These are phyloP conservation scores for Fusarium compactum DNA, from an alignment of 2,329 filamentous ascomycete species.

Conservation along the genomic window DNA sequence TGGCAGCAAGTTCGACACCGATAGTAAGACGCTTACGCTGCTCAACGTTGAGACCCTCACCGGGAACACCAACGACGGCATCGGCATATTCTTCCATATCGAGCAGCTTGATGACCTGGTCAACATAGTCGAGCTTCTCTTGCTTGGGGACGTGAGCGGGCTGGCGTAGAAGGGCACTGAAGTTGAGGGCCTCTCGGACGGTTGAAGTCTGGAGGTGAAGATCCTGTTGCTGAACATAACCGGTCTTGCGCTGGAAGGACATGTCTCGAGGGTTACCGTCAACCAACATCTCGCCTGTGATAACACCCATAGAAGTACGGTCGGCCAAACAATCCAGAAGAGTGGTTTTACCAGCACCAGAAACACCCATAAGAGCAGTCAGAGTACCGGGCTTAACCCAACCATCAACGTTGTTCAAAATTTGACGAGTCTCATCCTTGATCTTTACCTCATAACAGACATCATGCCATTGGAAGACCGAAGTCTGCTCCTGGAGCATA, in stretches of 20 bases:
- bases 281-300: constrained; percentile 83
- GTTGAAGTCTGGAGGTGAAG: constrained; percentile 86
- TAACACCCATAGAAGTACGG: constrained; percentile 88
- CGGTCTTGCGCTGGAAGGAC: constrained; percentile 91
- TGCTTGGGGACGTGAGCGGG: constrained; percentile 76
- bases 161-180: constrained; percentile 87
- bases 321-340: constrained; percentile 88
- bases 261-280: constrained; percentile 75
- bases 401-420: constrained; percentile 88
- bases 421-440: constrained; percentile 78
- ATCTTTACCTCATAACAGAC: constrained; percentile 84
- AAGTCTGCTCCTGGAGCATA: constrained; percentile 69
- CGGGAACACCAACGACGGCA: constrained; percentile 89
- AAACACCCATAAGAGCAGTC: constrained; percentile 91
- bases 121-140: constrained; percentile 89
- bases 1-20: constrained; percentile 94
- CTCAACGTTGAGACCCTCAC: constrained; percentile 83
- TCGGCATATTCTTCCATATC: constrained; percentile 93
- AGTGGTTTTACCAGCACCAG: constrained; percentile 94
- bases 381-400: constrained; percentile 95
- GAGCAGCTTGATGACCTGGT: constrained; percentile 89
- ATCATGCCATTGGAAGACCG: constrained; percentile 87
- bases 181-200: constrained; percentile 87
- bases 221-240: constrained; percentile 94
- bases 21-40: constrained; percentile 86